These are phyloP conservation scores for Bipolaris bicolor DNA, from an alignment of 2,329 filamentous ascomycete species.

Conservation along the genomic window DNA sequence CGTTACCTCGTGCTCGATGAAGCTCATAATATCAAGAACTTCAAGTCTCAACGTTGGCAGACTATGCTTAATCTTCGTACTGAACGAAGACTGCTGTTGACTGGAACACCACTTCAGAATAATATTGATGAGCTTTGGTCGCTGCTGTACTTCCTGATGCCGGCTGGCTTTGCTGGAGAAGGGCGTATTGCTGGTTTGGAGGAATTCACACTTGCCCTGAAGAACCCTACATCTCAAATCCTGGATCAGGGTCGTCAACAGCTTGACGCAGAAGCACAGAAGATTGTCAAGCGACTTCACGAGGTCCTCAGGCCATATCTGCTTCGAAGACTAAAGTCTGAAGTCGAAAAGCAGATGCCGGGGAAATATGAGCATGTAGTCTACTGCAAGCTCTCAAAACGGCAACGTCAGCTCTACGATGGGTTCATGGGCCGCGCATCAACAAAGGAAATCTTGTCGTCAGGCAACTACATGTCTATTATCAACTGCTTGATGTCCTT, in stretches of 20 bases:
- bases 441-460: conserved; percentile 85
- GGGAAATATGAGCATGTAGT: conserved; percentile 97
- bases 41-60: conserved; percentile 97
- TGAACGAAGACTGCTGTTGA: conserved; percentile 82
- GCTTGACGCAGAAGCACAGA: conserved; percentile 91
- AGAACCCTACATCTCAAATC: conserved; percentile 93
- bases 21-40: conserved; percentile 99
- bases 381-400: conserved; percentile 91
- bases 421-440: conserved; percentile 91
- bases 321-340: conserved; percentile 86
- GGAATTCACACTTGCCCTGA: conserved; percentile 96
- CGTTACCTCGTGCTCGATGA: conserved; percentile 98
- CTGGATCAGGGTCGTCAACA: conserved; percentile 91
- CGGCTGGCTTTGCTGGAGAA: conserved; percentile 79
- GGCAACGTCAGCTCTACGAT: conserved; percentile 94
- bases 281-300: conserved; percentile 91
- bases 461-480: conserved; percentile 95
- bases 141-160: conserved; percentile 93
- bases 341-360: conserved; percentile 99
- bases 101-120: conserved; percentile 94
- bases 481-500: conserved; percentile 99
- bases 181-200: conserved; percentile 93
- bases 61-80: conserved; percentile 94
- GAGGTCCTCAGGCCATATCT: conserved; percentile 92
- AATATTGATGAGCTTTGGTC: conserved; percentile 98